These are phyloP conservation scores for Ceratobasidium sp. DNA, from an alignment of 1,284 basidiomycete genomes.

Conservation along the genomic window DNA sequence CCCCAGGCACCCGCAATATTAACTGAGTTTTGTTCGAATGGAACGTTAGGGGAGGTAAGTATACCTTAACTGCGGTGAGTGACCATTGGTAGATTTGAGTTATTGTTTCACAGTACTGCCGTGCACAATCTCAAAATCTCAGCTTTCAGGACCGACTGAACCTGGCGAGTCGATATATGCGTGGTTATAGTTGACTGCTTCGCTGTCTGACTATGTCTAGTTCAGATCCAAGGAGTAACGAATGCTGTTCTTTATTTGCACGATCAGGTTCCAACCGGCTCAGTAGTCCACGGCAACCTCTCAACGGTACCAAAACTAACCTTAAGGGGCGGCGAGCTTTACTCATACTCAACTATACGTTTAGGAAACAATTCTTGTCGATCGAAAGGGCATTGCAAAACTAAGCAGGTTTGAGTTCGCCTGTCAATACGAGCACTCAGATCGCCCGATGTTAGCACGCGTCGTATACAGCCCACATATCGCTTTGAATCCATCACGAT, in stretches of 20 bases:
- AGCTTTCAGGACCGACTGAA: not conserved
- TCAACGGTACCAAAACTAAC: not conserved
- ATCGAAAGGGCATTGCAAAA: not conserved
- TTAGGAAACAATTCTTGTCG: constrained; percentile 9
- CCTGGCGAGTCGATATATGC: not conserved
- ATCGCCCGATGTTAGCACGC: constrained; percentile 5
- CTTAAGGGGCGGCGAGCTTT: not conserved
- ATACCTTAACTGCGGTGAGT: not conserved
- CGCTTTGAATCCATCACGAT: constrained; percentile 3
- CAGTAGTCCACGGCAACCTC: constrained; percentile 1
- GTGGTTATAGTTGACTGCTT: too few species aligned
- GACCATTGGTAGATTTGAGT: not conserved
- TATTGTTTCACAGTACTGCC: not conserved
- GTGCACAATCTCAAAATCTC: not conserved
- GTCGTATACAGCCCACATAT: constrained; percentile 5
- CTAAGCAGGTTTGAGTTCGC: constrained; percentile 34
- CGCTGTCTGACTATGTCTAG: too few species aligned
- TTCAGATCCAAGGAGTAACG: not conserved
- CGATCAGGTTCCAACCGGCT: not conserved
- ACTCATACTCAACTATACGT: not conserved
- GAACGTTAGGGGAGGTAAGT: not conserved
- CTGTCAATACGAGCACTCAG: constrained; percentile 28
- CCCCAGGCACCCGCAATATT: constrained; percentile 4
- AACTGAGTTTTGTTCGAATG: constrained; percentile 8
- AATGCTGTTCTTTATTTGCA: constrained; percentile 5